Conservation (phyloP, 768 basidiomycete genomes). For the Polyporus arcularius region DNA sequence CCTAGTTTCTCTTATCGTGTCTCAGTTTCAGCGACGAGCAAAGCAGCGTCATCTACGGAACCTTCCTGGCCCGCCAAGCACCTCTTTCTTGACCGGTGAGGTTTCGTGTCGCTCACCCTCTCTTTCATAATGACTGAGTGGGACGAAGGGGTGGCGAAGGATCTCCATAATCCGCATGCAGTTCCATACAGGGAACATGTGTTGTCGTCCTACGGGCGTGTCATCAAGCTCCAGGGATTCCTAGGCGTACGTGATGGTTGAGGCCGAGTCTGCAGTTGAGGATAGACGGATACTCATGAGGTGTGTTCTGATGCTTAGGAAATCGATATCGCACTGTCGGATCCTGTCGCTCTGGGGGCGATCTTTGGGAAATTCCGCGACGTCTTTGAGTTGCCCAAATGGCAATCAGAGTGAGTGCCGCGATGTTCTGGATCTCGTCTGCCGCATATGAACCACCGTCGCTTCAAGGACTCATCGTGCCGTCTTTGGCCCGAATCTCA, state of each 20-base stretch:
- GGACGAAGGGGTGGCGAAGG: background rate
- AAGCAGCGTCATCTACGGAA: too few relatives aligned
- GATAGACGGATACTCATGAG: background rate
- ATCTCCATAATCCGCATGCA: background rate
- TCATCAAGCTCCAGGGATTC: background rate
- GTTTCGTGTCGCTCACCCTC: too few relatives aligned
- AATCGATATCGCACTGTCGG: background rate
- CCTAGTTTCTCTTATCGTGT: too few relatives aligned
- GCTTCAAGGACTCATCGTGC: background rate
- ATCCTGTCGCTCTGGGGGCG: too few relatives aligned
- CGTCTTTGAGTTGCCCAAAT: background rate
- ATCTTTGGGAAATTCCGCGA: too few relatives aligned
- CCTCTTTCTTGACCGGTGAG: too few relatives aligned
- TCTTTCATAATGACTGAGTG: too few relatives aligned
- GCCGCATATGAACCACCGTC: background rate
- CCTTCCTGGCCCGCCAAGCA: too few relatives aligned
- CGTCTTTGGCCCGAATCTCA: too few relatives aligned
- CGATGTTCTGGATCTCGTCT: background rate
- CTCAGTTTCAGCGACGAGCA: too few relatives aligned
- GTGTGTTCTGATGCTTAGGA: background rate
- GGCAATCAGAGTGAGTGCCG: background rate
- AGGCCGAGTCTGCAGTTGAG: too few relatives aligned
- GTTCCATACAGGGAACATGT: background rate
- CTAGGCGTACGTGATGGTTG: background rate
- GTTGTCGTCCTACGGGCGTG: slow-evolving; percentile 5